These are phyloP conservation scores for Dendrothele bispora DNA, from an alignment of 768 basidiomycete genomes.

Conservation along the genomic window DNA sequence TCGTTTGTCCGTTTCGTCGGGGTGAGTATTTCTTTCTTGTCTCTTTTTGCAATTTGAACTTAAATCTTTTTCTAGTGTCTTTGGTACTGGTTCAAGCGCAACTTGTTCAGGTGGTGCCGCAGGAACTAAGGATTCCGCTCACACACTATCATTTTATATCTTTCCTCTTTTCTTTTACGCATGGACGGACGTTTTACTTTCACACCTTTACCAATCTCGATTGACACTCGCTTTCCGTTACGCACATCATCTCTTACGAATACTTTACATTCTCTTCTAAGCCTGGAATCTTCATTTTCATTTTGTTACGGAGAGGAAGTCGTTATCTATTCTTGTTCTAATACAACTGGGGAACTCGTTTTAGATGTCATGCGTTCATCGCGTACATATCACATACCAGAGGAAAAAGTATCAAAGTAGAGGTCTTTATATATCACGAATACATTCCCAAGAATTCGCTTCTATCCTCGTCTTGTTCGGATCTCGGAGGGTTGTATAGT, in stretches of 20 bases:
- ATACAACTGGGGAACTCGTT: too few relatives aligned
- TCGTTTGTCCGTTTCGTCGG: constrained; percentile 73
- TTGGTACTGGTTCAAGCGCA: constrained; percentile 80
- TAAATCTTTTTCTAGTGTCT: constrained; percentile 52
- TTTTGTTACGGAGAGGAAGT: neutral
- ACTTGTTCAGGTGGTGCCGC: constrained; percentile 81
- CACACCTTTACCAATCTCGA: neutral
- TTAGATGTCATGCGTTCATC: too few relatives aligned
- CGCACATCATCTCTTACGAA: neutral
- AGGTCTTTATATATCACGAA: constrained; percentile 35
- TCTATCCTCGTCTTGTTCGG: constrained; percentile 21
- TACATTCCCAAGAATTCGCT: constrained; percentile 56
- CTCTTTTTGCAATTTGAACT: neutral
- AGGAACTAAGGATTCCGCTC: constrained; percentile 49
- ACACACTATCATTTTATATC: constrained; percentile 9
- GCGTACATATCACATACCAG: too few relatives aligned
- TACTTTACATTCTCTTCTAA: neutral
- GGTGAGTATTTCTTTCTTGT: constrained; percentile 43
- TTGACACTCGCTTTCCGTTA: neutral
- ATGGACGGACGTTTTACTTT: constrained; percentile 6
- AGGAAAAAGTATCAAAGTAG: neutral
- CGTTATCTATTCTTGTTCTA: too few relatives aligned
- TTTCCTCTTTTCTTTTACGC: too few relatives aligned
- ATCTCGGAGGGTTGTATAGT: constrained; percentile 9
- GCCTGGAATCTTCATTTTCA: neutral